phyloP scores from a whole-genome alignment of 2,329 filamentous ascomycete species.

The Trematosphaeria pertusa region DNA sequence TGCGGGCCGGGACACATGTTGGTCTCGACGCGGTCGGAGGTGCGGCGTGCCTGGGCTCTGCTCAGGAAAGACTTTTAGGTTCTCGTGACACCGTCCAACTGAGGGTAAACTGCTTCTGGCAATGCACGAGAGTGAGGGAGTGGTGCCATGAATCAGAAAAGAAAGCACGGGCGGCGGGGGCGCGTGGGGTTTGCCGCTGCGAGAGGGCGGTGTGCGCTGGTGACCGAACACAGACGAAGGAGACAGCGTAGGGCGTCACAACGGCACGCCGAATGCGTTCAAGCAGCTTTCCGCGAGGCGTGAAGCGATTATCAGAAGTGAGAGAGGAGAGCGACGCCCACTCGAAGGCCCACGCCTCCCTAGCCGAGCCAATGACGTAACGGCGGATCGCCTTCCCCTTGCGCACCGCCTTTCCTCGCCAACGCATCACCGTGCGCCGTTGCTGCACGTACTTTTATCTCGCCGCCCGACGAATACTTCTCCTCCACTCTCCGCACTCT shows the following conservation, averaged over 20 bases:
- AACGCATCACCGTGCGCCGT: conserved; percentile 29
- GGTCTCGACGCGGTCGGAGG: too few relatives aligned
- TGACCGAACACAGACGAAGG: conserved; percentile 7
- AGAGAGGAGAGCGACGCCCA: conserved; percentile 16
- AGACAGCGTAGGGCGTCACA: too few relatives aligned
- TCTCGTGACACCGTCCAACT: conserved; percentile 5
- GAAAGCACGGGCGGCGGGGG: conserved; percentile 11
- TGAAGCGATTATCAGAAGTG: too few relatives aligned
- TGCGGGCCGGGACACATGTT: too few relatives aligned
- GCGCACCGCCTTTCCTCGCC: conserved; percentile 28
- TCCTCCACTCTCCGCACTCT: conserved; percentile 13
- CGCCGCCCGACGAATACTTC: conserved; percentile 30
- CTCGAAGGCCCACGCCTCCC: conserved; percentile 20
- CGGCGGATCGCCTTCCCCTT: not conserved
- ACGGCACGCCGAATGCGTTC: too few relatives aligned
- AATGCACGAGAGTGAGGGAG: conserved; percentile 1
- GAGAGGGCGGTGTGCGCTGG: conserved; percentile 2
- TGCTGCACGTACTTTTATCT: conserved; percentile 31
- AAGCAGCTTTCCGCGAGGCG: too few relatives aligned
- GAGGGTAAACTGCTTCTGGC: conserved; percentile 2
- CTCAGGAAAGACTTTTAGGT: not conserved
- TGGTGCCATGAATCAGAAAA: conserved; percentile 12
- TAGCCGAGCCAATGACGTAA: conserved; percentile 27
- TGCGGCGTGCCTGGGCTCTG: not conserved
- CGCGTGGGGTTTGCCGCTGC: conserved; percentile 8